Percentiles rank a stretch among this genome's conserved stretches.
Conservation (phyloP, 768 basidiomycete genomes). For the Lyophyllum shimeji region DNA sequence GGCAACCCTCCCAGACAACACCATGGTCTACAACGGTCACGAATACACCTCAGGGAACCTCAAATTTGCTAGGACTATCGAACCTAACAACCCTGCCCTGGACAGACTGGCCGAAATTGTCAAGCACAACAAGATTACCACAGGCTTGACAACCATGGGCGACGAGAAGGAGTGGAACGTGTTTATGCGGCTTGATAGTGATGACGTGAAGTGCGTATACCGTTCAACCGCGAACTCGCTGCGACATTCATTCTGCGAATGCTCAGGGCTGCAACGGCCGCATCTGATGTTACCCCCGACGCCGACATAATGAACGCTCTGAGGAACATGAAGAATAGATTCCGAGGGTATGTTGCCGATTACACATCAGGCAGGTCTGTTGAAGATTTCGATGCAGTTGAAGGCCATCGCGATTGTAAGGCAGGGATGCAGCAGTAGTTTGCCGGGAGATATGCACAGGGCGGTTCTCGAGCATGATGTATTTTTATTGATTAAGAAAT, state of each 20-base stretch:
- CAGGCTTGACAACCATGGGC: conserved; percentile 84
- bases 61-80: conserved; percentile 68
- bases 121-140: conserved; percentile 59
- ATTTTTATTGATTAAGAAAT: conserved; percentile 1
- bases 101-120: conserved; percentile 57
- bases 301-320: conserved; percentile 70
- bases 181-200: conserved; percentile 79
- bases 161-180: conserved; percentile 96
- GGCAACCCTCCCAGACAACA: conserved; percentile 72
- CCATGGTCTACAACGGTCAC: conserved; percentile 85
- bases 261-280: conserved; percentile 49
- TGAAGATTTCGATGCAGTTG: background rate
- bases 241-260: background rate
- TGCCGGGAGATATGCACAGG: background rate
- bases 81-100: conserved; percentile 59
- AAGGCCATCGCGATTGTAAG: conserved; percentile 9
- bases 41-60: conserved; percentile 83
- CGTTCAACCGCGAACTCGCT: background rate
- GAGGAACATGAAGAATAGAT: conserved; percentile 84
- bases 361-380: background rate
- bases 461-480: conserved; percentile 1
- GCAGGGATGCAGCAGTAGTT: background rate
- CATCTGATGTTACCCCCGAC: conserved; percentile 40
- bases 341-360: conserved; percentile 50
- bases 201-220: conserved; percentile 58